Base-by-base conservation (phyloP, 169 alveolate genomes). In the Plasmodium gonderi region DNA sequence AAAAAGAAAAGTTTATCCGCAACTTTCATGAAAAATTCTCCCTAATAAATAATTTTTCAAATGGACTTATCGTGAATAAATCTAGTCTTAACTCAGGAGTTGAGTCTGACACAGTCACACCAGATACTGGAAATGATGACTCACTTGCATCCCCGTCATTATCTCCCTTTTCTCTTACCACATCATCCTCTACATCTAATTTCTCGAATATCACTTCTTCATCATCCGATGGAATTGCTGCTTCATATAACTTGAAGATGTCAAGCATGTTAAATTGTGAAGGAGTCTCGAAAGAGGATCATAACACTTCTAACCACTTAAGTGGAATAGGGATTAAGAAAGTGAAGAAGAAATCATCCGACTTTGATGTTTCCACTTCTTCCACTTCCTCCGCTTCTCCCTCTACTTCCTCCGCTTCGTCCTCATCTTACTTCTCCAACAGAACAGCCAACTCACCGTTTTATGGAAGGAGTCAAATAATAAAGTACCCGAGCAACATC, bases 351-450 rank as follows among this genome's bases (percentile, higher is more conserved):
- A 14, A 42, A 9, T n/a, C 64, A 17, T 38, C 77, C 6, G 11
- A 45, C 17, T 47, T 67, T 47, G 54, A 69, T 33, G 23, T 47
- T 7, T 49, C 44, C 7, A 44, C 47, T 14, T 6, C 69, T 8
- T 17, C 83, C 11, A 12, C 79, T 4, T 75, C 92, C n/a, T 40
- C 91, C 31, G 8, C 91, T n/a, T 80, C 68, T n/a, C 12, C 76
- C 0, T 47, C 68, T 33, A 36, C 85, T 31, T 87, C 80, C 17
- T 87, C 93, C 54, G 78, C 65, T 17, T 49, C 78, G 14, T 23
- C 87, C 12, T 87, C 93, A 2, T 87, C 93, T 1, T 87, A 54
- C 64, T 87, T 65, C 54, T 87, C 93, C 2, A 67, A 31, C 29
- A 29, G 33, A 54, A 87, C 74, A 4, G 79, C 65, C 7, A 44